Evolutionary conservation across 305 asterid genomes (phyloP), one percentile per base, ranked within the genome.

Genomic region (Solanum hybrid): DNA sequence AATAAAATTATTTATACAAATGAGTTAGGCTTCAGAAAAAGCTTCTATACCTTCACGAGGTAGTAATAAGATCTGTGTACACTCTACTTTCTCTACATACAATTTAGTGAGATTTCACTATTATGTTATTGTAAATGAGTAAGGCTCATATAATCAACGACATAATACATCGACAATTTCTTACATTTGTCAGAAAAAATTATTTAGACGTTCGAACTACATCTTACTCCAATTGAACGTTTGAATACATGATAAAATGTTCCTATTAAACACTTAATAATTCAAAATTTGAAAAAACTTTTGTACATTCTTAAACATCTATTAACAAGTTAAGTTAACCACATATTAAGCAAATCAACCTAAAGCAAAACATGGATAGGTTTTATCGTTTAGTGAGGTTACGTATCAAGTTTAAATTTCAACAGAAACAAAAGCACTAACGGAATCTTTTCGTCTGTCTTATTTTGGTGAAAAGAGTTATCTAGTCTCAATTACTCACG

Each of bases 381-480:
- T 22, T 60, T 60, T 22, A 7, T 60, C 0, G 27, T 60, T 8
- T 60, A 20, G 26, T 60, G 71, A 60, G 10, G 2, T 7, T 8
- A 56, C 2, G 0, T 20, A 1, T 60, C 72, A 60, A 1, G 1
- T 56, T 56, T 56, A 60, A 60, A 60, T 60, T 20, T 20, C 72
- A 60, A 22, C 5, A 7, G 0, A 60, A 7, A 56, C 10, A 7
- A 56, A 51, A 17, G 4, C 2, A 56, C 10, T 56, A 17, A 20
- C 11, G 0, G 0, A 60, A 7, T 60, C 6, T 7, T 56, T 60
- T 0, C 27, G 1, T 60, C 0, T 7, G 12, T 20, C 11, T 7
- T 20, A 7, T 7, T 20, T 60, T 60, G 2, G 12, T 60, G 2
- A 2, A 60, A 7, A 60, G 11, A 60, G 26, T 51, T 51, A 60